phyloP scores from a whole-genome alignment of 139 green algal genomes.

The Asterochloris sp. region DNA sequence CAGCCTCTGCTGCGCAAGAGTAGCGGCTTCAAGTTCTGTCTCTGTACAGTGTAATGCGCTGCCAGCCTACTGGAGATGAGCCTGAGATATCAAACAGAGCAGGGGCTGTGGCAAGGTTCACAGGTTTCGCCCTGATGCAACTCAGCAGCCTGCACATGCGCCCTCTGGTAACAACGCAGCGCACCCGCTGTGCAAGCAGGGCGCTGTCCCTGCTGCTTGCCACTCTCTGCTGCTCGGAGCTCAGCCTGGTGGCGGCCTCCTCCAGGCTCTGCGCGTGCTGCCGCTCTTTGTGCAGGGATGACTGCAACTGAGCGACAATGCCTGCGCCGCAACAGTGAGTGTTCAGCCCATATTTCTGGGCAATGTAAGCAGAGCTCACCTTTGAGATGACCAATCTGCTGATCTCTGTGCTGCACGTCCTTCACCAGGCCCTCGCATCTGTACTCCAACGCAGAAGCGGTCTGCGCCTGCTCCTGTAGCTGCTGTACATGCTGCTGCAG shows the following conservation, averaged over 20 bases:
- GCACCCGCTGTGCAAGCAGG: too few species aligned
- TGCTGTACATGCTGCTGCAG: constrained; percentile 14
- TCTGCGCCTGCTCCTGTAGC: constrained; percentile 5
- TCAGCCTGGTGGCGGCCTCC: not conserved
- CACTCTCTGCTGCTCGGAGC: too few species aligned
- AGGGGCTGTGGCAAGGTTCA: too few species aligned
- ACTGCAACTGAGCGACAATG: constrained; percentile 9
- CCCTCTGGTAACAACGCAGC: too few species aligned
- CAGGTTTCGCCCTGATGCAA: too few species aligned
- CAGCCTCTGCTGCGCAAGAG: too few species aligned
- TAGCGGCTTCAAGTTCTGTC: too few species aligned
- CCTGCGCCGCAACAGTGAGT: not conserved
- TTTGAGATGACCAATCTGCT: constrained; percentile 9
- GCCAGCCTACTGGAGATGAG: too few species aligned
- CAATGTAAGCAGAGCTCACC: not conserved
- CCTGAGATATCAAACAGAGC: too few species aligned
- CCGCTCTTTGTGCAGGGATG: not conserved
- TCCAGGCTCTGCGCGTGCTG: not conserved
- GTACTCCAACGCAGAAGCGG: not conserved
- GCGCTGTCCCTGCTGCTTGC: too few species aligned
- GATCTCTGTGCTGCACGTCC: constrained; percentile 1
- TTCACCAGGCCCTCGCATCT: constrained; percentile 5
- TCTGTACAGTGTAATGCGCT: too few species aligned
- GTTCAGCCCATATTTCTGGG: not conserved
- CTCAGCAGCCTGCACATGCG: too few species aligned